A percentile compares a stretch with the other conserved stretches of the same genome.
Evolutionary conservation across 257 asterid genomes (phyloP).

Genomic region (Forsythia viridissima): DNA sequence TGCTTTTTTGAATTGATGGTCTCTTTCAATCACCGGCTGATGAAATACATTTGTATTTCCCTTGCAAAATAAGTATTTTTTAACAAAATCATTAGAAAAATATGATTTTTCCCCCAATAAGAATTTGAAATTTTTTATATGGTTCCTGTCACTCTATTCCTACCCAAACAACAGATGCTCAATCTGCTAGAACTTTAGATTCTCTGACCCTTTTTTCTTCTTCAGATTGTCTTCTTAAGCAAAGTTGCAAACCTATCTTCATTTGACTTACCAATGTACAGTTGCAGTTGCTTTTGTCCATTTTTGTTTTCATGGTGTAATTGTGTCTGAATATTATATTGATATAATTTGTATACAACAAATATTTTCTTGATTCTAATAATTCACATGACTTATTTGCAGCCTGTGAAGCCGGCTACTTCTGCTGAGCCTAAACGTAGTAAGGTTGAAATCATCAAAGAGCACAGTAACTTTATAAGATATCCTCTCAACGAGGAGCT

Average conservation of each 20-base stretch:
- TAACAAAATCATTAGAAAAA: neutral
- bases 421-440: conserved; percentile 76
- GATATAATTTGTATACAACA: neutral
- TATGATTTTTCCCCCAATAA: neutral
- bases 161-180: neutral
- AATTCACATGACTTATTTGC: conserved; percentile 23
- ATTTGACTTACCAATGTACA: neutral
- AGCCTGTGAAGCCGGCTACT: conserved; percentile 79
- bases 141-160: neutral
- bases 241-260: neutral
- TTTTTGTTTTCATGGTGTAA: neutral
- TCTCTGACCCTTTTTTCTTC: neutral
- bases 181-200: neutral
- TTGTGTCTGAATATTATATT: neutral
- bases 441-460: conserved; percentile 90
- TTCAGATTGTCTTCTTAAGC: neutral
- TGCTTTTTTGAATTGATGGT: no score
- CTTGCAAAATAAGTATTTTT: neutral
- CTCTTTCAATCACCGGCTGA: no score
- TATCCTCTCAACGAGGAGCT: conserved; percentile 94
- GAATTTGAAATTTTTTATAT: neutral
- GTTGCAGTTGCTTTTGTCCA: neutral
- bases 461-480: conserved; percentile 87
- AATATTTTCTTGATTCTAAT: conserved; percentile 4
- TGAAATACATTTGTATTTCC: no score